Conservation (phyloP, 805 yeast species). For the Ogataea degrootiae region DNA sequence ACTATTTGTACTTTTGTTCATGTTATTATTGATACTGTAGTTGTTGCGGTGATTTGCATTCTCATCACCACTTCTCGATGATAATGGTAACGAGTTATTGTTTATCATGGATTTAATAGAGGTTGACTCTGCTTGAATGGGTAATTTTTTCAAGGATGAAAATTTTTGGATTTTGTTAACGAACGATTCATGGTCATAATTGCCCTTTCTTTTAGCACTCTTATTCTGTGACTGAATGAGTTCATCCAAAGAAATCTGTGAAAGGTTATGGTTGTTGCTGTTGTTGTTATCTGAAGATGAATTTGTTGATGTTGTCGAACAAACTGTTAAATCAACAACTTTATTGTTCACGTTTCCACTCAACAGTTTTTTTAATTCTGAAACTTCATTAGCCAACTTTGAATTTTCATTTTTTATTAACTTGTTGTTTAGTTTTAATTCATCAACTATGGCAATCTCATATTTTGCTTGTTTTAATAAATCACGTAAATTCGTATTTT, state of each 20-base stretch:
- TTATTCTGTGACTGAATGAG: background rate
- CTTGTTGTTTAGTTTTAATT: slow-evolving; percentile 1
- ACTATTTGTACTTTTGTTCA: background rate
- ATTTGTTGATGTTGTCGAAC: background rate
- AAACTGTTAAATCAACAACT: background rate
- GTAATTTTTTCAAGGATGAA: slow-evolving; percentile 5
- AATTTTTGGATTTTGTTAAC: slow-evolving; percentile 11
- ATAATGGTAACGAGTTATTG: slow-evolving; percentile 15
- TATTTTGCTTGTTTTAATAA: slow-evolving; percentile 11
- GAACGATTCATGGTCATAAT: slow-evolving; percentile 8
- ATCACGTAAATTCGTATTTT: slow-evolving; percentile 5
- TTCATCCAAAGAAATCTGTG: background rate
- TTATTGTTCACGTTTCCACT: background rate
- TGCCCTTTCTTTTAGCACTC: background rate
- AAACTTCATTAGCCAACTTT: background rate
- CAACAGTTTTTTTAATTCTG: background rate
- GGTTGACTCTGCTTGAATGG: slow-evolving; percentile 2
- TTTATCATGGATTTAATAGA: slow-evolving; percentile 2
- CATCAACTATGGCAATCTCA: slow-evolving; percentile 7
- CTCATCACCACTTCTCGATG: too few relatives aligned
- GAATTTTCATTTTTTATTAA: background rate
- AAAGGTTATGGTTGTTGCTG: too few relatives aligned
- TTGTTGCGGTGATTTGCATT: background rate
- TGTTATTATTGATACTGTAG: background rate
- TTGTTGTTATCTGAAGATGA: slow-evolving; percentile 1